Base-by-base conservation (phyloP, 768 basidiomycete genomes). In the Lyophyllum shimeji region DNA sequence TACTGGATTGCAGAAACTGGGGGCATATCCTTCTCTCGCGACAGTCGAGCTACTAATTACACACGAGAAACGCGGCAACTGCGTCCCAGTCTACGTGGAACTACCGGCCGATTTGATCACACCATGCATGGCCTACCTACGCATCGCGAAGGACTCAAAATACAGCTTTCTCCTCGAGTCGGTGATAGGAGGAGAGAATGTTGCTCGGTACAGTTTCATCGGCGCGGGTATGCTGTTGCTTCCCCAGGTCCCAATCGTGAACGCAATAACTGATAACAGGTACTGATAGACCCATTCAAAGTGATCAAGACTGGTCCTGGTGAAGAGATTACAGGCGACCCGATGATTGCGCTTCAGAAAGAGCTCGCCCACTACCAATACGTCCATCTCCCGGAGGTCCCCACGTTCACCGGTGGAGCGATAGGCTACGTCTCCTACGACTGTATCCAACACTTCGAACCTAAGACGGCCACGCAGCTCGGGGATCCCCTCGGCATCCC, bases 351-450 rank as follows among this genome's bases (percentile, higher is more conserved):
- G 24, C 82, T 99, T 44, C 90, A 98, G 73, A 86, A 84, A 63
- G 94, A 96, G 69, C 83, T 99, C 20, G 76, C 86, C 7, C 76
- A 88, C 51, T 93, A 98, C 76, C 81, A 89, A 70, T 97, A 95
- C 68, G 83, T 97, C 71, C 89, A 89, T 69, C 85, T 97, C 23
- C 94, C 94, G 4, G 90, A 95, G 69, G 80, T 96, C 33, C 87
- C 92, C 1, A 95, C 95, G 0, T 97, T 98, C 69, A 96, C 95
- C 44, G 97, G 97, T 45, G 97, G 97, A 44, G 96, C 95, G 1
- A 93, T 98, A 66, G 97, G 97, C 52, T 98, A 97, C 69, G 93
- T 99, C 57, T 84, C 93, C 12, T 99, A 95, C 74, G 97, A 99
- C 69, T 94, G 93, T 70, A 86, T 99, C 54, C 93, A 90, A 54